Conservation (phyloP, 1,284 basidiomycete species). For the Moesziomyces globuligerus region DNA sequence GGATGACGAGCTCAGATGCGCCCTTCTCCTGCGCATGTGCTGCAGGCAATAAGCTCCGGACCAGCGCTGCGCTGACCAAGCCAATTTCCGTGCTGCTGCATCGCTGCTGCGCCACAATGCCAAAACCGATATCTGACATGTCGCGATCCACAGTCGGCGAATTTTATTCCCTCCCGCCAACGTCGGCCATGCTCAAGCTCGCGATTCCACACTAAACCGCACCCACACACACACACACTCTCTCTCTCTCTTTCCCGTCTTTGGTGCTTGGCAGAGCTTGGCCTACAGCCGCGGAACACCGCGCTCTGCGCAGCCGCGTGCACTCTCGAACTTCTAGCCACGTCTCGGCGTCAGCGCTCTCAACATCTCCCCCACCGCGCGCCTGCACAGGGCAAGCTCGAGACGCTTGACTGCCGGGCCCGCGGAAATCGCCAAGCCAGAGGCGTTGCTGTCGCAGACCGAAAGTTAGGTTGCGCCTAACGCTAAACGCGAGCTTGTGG, state of each 20-base stretch:
- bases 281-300: too few relatives aligned
- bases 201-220: not conserved
- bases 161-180: not conserved
- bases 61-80: not conserved
- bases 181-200: too few relatives aligned
- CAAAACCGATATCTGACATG: conserved; percentile 11
- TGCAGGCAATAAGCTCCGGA: not conserved
- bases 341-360: not conserved
- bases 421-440: too few relatives aligned
- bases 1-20: too few relatives aligned
- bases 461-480: not conserved
- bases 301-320: too few relatives aligned
- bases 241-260: too few relatives aligned
- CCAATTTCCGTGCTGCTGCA: too few relatives aligned
- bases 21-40: not conserved
- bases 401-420: too few relatives aligned
- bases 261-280: not conserved
- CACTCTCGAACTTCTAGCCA: not conserved
- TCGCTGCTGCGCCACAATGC: not conserved
- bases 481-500: too few relatives aligned
- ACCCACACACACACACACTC: too few relatives aligned
- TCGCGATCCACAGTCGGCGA: conserved; percentile 9
- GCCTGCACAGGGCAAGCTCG: too few relatives aligned
- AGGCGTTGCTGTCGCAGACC: not conserved
- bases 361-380: not conserved